These are phyloP conservation scores for Tylopilus sp. DNA, from an alignment of 768 basidiomycete species.

Conservation along the genomic window DNA sequence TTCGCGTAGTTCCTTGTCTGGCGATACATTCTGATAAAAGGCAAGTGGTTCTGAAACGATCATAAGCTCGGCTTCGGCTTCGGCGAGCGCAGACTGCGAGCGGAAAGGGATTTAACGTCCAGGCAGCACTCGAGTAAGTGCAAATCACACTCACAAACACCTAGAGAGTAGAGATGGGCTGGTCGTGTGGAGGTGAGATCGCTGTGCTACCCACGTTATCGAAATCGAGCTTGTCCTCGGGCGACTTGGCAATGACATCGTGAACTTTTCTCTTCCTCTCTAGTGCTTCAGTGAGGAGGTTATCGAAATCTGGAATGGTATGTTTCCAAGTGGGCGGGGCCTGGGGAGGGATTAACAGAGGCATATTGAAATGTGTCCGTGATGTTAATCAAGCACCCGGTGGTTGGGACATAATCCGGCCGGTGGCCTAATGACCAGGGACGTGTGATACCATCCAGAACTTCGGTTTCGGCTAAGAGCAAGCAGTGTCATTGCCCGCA, in stretches of 20 bases:
- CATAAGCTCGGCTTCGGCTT: slow-evolving; percentile 55
- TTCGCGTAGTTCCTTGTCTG: slow-evolving; percentile 68
- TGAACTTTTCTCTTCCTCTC: slow-evolving; percentile 49
- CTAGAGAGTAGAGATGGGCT: slow-evolving; percentile 31
- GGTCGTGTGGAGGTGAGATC: neutral
- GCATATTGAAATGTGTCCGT: slow-evolving; percentile 25
- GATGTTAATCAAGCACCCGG: neutral
- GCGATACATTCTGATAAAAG: slow-evolving; percentile 81
- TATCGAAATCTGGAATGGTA: slow-evolving; percentile 54
- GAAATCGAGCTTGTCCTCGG: slow-evolving; percentile 57
- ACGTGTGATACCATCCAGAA: no score
- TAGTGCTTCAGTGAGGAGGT: slow-evolving; percentile 56
- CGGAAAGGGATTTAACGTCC: slow-evolving; percentile 13
- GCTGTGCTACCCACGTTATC: slow-evolving; percentile 47
- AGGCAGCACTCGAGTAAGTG: neutral
- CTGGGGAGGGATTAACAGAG: slow-evolving; percentile 61
- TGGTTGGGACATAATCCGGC: no score
- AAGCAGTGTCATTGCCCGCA: no score
- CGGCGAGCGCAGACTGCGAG: slow-evolving; percentile 53
- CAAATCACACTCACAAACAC: slow-evolving; percentile 59
- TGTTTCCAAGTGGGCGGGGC: slow-evolving; percentile 65
- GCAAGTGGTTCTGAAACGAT: slow-evolving; percentile 51
- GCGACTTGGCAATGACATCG: slow-evolving; percentile 59
- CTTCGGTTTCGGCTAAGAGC: no score
- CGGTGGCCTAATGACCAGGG: no score